phyloP scores from a whole-genome alignment of 805 yeast species.

The Clavispora asparagi region DNA sequence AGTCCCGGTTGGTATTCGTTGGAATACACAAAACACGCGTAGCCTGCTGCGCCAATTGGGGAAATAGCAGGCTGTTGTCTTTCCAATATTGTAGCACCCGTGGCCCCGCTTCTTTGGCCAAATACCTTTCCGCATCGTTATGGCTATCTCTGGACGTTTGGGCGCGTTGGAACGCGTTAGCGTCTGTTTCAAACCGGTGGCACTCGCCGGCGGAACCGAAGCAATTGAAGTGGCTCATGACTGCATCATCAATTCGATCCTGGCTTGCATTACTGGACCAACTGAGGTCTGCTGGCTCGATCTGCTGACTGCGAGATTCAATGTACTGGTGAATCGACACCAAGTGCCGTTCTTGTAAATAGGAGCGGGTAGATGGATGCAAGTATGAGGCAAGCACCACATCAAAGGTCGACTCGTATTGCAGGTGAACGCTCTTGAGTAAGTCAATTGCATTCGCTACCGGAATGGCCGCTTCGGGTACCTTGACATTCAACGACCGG shows the following conservation, averaged over 20 bases:
- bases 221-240: constrained; percentile 22
- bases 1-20: constrained; percentile 12
- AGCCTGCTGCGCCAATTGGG: constrained; percentile 13
- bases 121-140: constrained; percentile 1
- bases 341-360: constrained; percentile 14
- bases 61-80: constrained; percentile 10
- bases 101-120: constrained; percentile 14
- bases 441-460: constrained; percentile 3
- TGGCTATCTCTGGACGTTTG: background rate
- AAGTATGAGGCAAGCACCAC: constrained; percentile 14
- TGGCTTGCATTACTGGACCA: constrained; percentile 1
- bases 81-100: constrained; percentile 18
- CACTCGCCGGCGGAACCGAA: constrained; percentile 24
- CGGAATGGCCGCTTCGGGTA: constrained; percentile 3
- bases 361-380: constrained; percentile 21
- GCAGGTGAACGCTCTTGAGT: constrained; percentile 9
- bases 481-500: constrained; percentile 1
- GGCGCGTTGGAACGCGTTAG: constrained; percentile 9
- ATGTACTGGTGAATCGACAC: constrained; percentile 9
- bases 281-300: background rate
- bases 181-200: constrained; percentile 20
- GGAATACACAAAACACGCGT: constrained; percentile 14
- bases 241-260: constrained; percentile 16
- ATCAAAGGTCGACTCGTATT: constrained; percentile 11
- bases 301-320: constrained; percentile 1